phyloP scores from a whole-genome alignment of 73 alveolate species.

The Uronychia setigera region DNA sequence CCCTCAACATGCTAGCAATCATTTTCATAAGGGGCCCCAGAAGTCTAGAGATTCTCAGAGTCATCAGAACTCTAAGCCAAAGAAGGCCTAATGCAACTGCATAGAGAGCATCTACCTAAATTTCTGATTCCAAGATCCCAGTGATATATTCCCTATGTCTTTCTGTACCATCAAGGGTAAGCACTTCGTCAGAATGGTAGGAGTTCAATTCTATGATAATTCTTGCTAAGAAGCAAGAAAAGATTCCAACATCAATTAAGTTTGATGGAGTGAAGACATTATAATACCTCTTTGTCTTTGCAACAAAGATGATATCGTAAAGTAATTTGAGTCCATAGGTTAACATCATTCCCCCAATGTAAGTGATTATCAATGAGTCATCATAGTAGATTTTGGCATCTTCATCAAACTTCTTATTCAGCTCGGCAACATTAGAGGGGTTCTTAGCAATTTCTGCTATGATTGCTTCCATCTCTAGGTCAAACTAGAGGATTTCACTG shows the following conservation, averaged over 20 bases:
- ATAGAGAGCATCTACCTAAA: neutral
- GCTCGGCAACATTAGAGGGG: neutral
- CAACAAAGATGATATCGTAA: neutral
- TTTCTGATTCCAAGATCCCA: neutral
- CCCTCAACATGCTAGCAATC: constrained; percentile 26
- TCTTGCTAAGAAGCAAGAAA: neutral
- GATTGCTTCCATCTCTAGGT: neutral
- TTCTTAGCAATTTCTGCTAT: neutral
- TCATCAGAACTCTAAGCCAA: constrained; percentile 24
- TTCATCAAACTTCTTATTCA: neutral
- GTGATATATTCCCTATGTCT: neutral
- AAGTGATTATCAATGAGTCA: neutral
- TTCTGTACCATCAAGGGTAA: neutral
- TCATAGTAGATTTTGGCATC: neutral
- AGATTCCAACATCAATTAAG: neutral
- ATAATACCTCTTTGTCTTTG: neutral
- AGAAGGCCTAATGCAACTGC: constrained; percentile 4
- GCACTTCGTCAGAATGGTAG: neutral
- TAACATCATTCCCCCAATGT: neutral
- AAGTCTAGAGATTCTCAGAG: constrained; percentile 8
- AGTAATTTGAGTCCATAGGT: neutral
- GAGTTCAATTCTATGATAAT: neutral
- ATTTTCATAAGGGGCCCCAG: constrained; percentile 43
- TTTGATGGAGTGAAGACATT: neutral
- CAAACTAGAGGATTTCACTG: neutral